Evolutionary conservation across 2,329 filamentous ascomycete genomes (phyloP).

Genomic region (Fusarium solani-melongenae): DNA sequence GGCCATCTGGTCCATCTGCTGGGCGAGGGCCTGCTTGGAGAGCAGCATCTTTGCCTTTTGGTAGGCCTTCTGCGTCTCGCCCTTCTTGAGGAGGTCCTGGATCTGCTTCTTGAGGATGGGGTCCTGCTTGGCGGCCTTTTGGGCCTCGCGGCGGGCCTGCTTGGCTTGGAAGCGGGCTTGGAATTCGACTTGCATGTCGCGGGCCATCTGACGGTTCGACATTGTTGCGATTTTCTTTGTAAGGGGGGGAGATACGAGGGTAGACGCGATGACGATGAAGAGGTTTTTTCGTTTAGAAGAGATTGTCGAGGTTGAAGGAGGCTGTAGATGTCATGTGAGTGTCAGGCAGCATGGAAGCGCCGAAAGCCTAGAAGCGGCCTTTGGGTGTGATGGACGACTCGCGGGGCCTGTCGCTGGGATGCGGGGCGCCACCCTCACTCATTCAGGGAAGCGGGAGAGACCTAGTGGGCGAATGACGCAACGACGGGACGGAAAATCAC

Average conservation of each 20-base stretch:
- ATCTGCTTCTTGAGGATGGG: conserved; percentile 72
- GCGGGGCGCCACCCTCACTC: conserved; percentile 24
- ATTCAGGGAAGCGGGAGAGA: conserved; percentile 14
- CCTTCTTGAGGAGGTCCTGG: conserved; percentile 71
- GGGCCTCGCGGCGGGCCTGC: conserved; percentile 69
- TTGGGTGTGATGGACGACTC: not conserved
- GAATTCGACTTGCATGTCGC: conserved; percentile 73
- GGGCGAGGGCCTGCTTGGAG: conserved; percentile 69
- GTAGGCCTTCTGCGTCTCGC: conserved; percentile 71
- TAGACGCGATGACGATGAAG: not conserved
- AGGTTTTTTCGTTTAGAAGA: not conserved
- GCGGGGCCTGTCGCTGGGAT: conserved; percentile 10
- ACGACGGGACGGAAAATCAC: conserved; percentile 29
- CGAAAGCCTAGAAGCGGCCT: conserved; percentile 31
- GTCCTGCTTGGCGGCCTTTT: conserved; percentile 71
- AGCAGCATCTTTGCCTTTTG: conserved; percentile 73
- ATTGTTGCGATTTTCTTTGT: conserved; percentile 50
- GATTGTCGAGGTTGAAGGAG: not conserved
- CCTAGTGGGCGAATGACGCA: conserved; percentile 39
- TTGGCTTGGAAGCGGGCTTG: conserved; percentile 73
- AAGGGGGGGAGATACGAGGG: not conserved
- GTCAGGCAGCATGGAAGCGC: conserved; percentile 30
- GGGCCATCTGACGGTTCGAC: conserved; percentile 68
- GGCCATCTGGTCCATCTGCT: conserved; percentile 73
- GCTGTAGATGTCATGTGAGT: conserved; percentile 40